Percentiles rank a stretch among this genome's conserved stretches.
These are phyloP conservation scores for Vitis vinifera DNA, from an alignment of 164 flowering plant species.

Conservation along the genomic window ASM3070453v1 NC_081810.1:14780001-14780500, in stretches of 20 bases:
- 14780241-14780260: slow-evolving; percentile 36
- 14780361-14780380: too few species aligned
- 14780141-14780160: slow-evolving; percentile 24
- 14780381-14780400: slow-evolving; percentile 18
- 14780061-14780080: not conserved
- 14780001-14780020: slow-evolving; percentile 25
- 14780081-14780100: not conserved
- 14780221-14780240: slow-evolving; percentile 33
- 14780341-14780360: too few species aligned
- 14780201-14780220: slow-evolving; percentile 40
- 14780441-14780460: slow-evolving; percentile 28
- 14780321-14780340: not conserved
- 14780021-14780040: slow-evolving; percentile 30
- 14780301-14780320: slow-evolving; percentile 25
- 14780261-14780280: slow-evolving; percentile 38
- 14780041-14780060: slow-evolving; percentile 16
- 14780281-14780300: slow-evolving; percentile 14
- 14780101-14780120: not conserved
- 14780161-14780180: slow-evolving; percentile 15
- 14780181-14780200: slow-evolving; percentile 24
- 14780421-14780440: slow-evolving; percentile 32
- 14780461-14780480: slow-evolving; percentile 18
- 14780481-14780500: slow-evolving; percentile 23
- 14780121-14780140: slow-evolving; percentile 40
- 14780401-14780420: slow-evolving; percentile 38